Evolutionary conservation across 805 yeast genomes (phyloP).

Genomic region (Cyberlindnera suaveolens): DNA sequence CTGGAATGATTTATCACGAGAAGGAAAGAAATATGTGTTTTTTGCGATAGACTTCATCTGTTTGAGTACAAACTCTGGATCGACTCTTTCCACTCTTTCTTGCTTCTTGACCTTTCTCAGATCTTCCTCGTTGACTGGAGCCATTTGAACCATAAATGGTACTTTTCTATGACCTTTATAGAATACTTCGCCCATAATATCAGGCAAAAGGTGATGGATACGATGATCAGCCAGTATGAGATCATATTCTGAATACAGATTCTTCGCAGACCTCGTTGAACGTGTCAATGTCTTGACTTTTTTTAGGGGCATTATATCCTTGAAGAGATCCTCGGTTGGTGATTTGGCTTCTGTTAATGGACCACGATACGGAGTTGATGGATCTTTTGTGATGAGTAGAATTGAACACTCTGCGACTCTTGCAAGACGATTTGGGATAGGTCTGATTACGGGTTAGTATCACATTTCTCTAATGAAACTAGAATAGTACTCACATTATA

Average conservation of each 20-base stretch:
- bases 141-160: constrained; percentile 64
- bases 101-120: constrained; percentile 24
- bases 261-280: constrained; percentile 33
- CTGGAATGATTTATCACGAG: constrained; percentile 53
- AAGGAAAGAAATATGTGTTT: constrained; percentile 58
- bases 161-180: constrained; percentile 58
- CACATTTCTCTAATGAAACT: neutral
- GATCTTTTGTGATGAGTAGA: constrained; percentile 68
- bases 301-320: constrained; percentile 22
- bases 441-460: constrained; percentile 22
- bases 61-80: constrained; percentile 53
- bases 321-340: constrained; percentile 15
- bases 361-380: constrained; percentile 49
- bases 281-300: constrained; percentile 52
- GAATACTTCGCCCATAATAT: constrained; percentile 52
- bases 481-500: constrained; percentile 28
- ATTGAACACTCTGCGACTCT: constrained; percentile 44
- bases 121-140: constrained; percentile 20
- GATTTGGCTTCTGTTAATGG: constrained; percentile 31
- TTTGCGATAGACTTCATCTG: constrained; percentile 62
- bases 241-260: constrained; percentile 56
- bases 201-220: constrained; percentile 54
- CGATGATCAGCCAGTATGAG: constrained; percentile 64
- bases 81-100: constrained; percentile 51
- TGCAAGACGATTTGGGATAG: constrained; percentile 46